Base-by-base conservation (phyloP, 331 rosid species). In the Saraca asoca region DNA sequence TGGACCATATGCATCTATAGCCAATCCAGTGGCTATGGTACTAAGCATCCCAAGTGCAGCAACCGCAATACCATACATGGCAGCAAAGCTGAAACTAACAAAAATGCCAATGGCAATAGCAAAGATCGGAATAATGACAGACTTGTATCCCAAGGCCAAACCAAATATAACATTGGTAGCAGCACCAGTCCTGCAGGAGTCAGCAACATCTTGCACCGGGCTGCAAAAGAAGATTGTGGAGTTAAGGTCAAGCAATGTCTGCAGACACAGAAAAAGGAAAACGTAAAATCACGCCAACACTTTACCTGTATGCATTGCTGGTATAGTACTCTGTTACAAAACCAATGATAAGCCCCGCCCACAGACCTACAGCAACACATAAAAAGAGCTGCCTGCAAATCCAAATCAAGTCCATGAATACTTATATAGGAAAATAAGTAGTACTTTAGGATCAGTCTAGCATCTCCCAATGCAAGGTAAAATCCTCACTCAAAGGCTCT, bases 41-140 rank as follows among this genome's bases (percentile, higher is more conserved):
- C 99, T 90, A 38, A 94, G 79, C 97, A 94, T 94, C 73, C 99
- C 97, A 51, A 94, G 99, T 9, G 99, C 97, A 42, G 99, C 97
- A n/a, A 94, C 82, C 2, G 99, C 99, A 67, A 94, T 80, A 70
- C 99, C 97, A 43, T 94, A 94, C 97, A 90, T 90, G 66, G 97
- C 96, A 76, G 97, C 97, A 73, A 90, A 90, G 76, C 89, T 86
- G 83, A 94, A 94, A 74, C 99, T 88, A 62, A 94, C 88, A 78
- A 81, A 94, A 77, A 88, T 94, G 75, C 97, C 81, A 42, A 76
- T 42, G 14, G 99, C 96, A 69, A 94, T 94, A 12, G 97, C 97
- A 68, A 94, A 86, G 37, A 90, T 94, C 7, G 97, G 99, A 75
- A 94, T 88, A 18, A 94, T 94, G 75, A 94, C 97, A 12, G 96